Evolutionary conservation across 306 rosid genomes (phyloP).

Genomic region (Nissolia schottii): DNA sequence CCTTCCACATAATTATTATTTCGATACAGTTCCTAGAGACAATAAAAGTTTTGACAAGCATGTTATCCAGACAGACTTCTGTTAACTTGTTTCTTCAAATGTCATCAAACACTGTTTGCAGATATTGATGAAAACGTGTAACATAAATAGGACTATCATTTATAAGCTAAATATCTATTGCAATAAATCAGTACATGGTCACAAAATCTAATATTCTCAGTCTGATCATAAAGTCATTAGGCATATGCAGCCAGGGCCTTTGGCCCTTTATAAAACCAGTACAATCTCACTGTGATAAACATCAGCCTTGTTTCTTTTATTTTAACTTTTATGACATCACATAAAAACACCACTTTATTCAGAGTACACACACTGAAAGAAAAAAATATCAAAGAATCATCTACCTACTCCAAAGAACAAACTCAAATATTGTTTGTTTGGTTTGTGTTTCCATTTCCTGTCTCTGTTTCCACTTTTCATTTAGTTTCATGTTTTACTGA

Average conservation of each 20-base stretch:
- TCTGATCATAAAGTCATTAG: not conserved
- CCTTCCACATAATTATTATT: not conserved
- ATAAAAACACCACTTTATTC: not conserved
- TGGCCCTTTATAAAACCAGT: not conserved
- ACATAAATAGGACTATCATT: not conserved
- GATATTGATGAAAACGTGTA: not conserved
- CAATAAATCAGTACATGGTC: not conserved
- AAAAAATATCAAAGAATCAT: not conserved
- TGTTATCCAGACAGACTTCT: constrained; percentile 3
- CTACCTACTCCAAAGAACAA: not conserved
- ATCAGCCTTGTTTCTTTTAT: not conserved
- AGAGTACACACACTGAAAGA: not conserved
- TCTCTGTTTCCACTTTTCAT: no score
- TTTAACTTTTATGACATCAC: not conserved
- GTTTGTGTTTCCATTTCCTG: no score
- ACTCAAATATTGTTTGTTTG: not conserved
- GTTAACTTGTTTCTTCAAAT: not conserved
- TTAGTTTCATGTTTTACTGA: no score
- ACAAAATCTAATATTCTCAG: not conserved
- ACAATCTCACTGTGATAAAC: not conserved
- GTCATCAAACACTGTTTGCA: constrained; percentile 1
- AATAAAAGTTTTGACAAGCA: not conserved
- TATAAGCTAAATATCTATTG: not conserved
- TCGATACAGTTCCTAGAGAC: not conserved
- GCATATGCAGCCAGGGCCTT: not conserved